Evolutionary conservation across 1,284 basidiomycete genomes (phyloP), one percentile per base, ranked within the genome.

Genomic region (Rhodotorula sp.): DNA sequence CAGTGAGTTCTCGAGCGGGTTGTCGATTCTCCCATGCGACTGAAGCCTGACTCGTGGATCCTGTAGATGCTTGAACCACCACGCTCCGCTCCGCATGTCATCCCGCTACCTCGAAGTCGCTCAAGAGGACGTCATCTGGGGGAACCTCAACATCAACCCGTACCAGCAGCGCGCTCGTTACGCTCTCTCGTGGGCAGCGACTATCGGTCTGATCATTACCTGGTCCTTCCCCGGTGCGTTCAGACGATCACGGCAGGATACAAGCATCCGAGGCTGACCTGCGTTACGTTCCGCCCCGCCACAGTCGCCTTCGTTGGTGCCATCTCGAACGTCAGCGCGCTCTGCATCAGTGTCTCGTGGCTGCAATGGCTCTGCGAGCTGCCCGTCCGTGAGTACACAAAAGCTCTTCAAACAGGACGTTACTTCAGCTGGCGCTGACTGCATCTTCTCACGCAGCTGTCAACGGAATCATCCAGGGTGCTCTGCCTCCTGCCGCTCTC

Each of bases 41-140:
- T n/a, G 67, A 73, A 65, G 75, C 75, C 54, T 46, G 23, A 7
- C 51, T 12, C 20, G 8, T 39, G 48, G n/a, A 6, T 26, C n/a
- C 4, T 16, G 15, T 57, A 72, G 70, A 26, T 72, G 70, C 65
- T 65, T 80, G 23, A 70, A 75, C 14, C 79, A 81, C 70, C 79
- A 80, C 64, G 72, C 77, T 5, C 80, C 80, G n/a, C 65, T 91
- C 74, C 85, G 88, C 39, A 91, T 93, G 88, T 67, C 71, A 2
- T 68, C 71, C 7, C 70, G 77, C 29, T 89, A 87, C 77, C 84
- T 89, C 26, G 90, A 91, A 75, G 87, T 95, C 58, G 85, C 88
- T 2, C 91, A 92, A 1, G 86, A 87, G 59, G 95, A 97, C 81
- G 88, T 99, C 58, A 89, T 97, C 72, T 98, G 95, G 94, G 83